phyloP scores from a whole-genome alignment of 768 basidiomycete genomes.

The Auriscalpium microsporum region DNA sequence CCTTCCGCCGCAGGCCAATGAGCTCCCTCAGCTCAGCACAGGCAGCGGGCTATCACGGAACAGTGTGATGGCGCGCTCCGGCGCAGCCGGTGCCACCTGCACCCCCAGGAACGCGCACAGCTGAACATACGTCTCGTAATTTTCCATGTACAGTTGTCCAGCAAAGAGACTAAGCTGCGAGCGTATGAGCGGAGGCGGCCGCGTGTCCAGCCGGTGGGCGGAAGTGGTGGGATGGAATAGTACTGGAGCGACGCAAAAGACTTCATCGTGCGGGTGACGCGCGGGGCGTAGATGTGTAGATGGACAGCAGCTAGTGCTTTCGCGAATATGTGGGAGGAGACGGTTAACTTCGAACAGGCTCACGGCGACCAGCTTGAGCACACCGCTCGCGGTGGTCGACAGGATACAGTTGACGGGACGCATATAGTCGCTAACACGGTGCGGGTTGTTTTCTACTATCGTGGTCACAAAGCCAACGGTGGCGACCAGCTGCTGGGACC shows the following conservation, averaged over 20 bases:
- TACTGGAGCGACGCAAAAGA: conserved; percentile 8
- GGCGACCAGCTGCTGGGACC: conserved; percentile 5
- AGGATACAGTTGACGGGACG: conserved; percentile 6
- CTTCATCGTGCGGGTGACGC: background rate
- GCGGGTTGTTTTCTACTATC: background rate
- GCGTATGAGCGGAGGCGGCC: background rate
- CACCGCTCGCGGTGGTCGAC: background rate
- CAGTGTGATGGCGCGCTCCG: background rate
- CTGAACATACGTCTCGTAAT: conserved; percentile 4
- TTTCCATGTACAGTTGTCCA: conserved; percentile 11
- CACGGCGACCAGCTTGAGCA: background rate
- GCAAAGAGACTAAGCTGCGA: conserved; percentile 4
- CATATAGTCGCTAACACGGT: conserved; percentile 1
- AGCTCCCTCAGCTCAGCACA: background rate
- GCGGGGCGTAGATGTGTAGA: conserved; percentile 5
- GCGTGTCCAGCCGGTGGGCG: background rate
- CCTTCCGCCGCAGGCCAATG: conserved; percentile 2
- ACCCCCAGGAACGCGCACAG: conserved; percentile 6
- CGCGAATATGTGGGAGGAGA: conserved; percentile 3
- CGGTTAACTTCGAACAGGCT: conserved; percentile 3
- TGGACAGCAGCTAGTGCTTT: background rate
- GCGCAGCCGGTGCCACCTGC: conserved; percentile 4
- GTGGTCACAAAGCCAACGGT: conserved; percentile 5
- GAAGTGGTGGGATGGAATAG: background rate
- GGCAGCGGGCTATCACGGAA: background rate